Evolutionary conservation across 106 monocot species (phyloP), one percentile per base, ranked within the genome.

Genomic region (Phalaenopsis aphrodite): DNA sequence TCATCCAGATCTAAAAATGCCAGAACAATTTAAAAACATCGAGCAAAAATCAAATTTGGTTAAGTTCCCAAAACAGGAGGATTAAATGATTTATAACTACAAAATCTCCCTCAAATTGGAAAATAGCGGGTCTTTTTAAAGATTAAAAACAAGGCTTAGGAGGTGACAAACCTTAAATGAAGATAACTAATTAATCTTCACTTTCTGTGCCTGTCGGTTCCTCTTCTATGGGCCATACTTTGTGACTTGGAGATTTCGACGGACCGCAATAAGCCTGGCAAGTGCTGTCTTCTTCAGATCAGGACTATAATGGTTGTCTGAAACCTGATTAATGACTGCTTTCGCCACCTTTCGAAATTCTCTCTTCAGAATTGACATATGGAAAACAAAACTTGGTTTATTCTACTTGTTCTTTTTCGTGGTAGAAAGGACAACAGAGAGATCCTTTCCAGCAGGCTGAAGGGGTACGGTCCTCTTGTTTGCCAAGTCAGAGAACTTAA

Each of bases 171-270:
- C 30, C 30, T 30, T 30, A 30, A 30, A 30, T 0, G 30, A 30
- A 30, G 43, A 45, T 4, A 45, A 45, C 43, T 45, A 45, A 45
- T 45, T 45, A 4, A 45, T 45, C 43, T 45, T 45, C 6, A 45
- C 43, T 45, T 45, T 45, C 5, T 45, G 43, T 57, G 89, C 86
- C 82, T 94, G 91, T 78, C 89, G 89, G 81, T 88, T 91, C 81
- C 86, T 85, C 89, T 94, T 94, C 89, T 91, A 91, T 1, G 79
- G 64, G 57, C 91, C 94, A 64, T 91, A 91, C 77, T 91, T 94
- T 41, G 94, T 66, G 45, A 94, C 85, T 75, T 87, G 84, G 42
- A 94, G 91, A 71, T 89, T 88, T 9, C 88, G 82, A 66, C 88
- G 82, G 21, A 94, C 89, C 14, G 55, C 83, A 58, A 89, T 88